Conservation (phyloP, 129 eudicot species). For the Lactuca saligna region DNA sequence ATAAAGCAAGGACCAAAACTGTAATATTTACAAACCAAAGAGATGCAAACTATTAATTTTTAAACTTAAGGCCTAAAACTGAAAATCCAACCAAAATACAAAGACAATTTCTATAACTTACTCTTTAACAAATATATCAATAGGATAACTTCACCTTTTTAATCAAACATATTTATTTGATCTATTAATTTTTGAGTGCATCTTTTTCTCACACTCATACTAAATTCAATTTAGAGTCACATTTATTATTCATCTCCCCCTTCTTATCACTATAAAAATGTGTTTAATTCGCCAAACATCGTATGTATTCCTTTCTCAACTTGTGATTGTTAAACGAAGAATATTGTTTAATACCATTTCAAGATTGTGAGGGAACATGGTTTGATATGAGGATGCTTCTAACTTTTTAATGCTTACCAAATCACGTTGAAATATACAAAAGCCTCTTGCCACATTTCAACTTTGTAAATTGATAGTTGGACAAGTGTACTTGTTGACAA, state of each 20-base stretch:
- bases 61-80: too few species aligned
- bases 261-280: not conserved
- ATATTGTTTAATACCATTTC: not conserved
- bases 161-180: too few species aligned
- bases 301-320: not conserved
- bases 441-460: not conserved
- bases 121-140: too few species aligned
- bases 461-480: not conserved
- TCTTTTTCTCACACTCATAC: too few species aligned
- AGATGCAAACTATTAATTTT: too few species aligned
- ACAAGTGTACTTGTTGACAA: not conserved
- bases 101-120: too few species aligned
- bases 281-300: not conserved
- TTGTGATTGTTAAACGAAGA: not conserved
- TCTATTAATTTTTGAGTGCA: too few species aligned
- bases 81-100: too few species aligned
- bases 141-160: too few species aligned
- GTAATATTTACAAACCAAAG: too few species aligned
- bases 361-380: not conserved
- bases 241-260: not conserved
- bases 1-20: too few species aligned
- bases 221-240: too few species aligned
- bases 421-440: not conserved
- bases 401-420: not conserved
- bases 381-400: not conserved